Evolutionary conservation across 768 basidiomycete genomes (phyloP).

Genomic region (Lentinula guzmanii): DNA sequence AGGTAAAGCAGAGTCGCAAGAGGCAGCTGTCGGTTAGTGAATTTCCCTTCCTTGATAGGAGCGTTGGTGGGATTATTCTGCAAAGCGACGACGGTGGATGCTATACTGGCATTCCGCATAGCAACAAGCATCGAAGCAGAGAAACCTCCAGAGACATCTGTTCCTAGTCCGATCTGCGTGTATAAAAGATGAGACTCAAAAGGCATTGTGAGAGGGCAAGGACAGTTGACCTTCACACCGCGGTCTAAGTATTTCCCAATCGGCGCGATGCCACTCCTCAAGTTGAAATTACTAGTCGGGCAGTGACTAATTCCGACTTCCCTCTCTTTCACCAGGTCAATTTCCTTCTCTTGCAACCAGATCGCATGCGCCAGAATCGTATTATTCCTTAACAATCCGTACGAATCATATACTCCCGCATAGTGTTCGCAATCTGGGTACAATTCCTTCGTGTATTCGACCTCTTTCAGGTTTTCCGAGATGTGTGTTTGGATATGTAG

Average conservation of each 20-base stretch:
- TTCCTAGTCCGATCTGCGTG: constrained; percentile 84
- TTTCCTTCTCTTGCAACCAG: constrained; percentile 68
- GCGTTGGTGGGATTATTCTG: constrained; percentile 18
- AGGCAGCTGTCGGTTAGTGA: constrained; percentile 58
- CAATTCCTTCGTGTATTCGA: constrained; percentile 55
- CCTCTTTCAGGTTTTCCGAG: constrained; percentile 75
- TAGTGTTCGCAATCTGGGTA: constrained; percentile 68
- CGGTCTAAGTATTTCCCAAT: constrained; percentile 75
- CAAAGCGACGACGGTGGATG: constrained; percentile 71
- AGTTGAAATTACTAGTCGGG: constrained; percentile 89
- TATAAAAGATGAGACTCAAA: background rate
- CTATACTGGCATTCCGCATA: constrained; percentile 71
- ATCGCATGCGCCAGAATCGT: constrained; percentile 89
- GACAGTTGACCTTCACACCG: constrained; percentile 69
- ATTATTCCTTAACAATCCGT: constrained; percentile 66
- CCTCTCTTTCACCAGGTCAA: constrained; percentile 59
- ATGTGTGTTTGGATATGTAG: constrained; percentile 92
- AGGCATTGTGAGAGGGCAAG: background rate
- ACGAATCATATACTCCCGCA: constrained; percentile 76
- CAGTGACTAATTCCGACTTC: constrained; percentile 86
- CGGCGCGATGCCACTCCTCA: constrained; percentile 79
- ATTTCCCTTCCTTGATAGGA: constrained; percentile 18
- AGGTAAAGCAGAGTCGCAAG: constrained; percentile 79
- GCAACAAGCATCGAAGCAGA: constrained; percentile 72
- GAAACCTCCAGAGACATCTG: constrained; percentile 88